phyloP scores from a whole-genome alignment of 352 stramenopile genomes.

The Phytophthora vignae region DNA sequence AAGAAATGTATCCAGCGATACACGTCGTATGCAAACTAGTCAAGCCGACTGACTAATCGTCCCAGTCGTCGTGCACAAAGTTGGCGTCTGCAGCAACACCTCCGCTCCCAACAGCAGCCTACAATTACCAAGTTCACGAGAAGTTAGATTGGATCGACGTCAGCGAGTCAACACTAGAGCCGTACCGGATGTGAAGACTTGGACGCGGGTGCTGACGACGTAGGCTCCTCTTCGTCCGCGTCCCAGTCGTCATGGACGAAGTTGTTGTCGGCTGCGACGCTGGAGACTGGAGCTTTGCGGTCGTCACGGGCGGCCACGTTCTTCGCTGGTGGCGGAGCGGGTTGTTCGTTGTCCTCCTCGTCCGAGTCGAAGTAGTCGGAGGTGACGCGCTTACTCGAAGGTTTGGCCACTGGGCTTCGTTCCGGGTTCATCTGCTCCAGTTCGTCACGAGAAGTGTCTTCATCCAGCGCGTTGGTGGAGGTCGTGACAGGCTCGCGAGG shows the following conservation, averaged over 20 bases:
- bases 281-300: conserved; percentile 20
- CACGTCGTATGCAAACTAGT: background rate
- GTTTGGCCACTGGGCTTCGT: background rate
- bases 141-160: background rate
- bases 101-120: conserved; percentile 27
- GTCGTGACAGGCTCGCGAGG: conserved; percentile 36
- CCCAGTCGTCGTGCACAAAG: conserved; percentile 77
- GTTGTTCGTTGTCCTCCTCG: conserved; percentile 47
- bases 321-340: conserved; percentile 13
- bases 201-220: background rate
- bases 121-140: conserved; percentile 1
- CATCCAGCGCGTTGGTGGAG: conserved; percentile 27
- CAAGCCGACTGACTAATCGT: conserved; percentile 35
- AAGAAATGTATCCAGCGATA: background rate
- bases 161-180: background rate
- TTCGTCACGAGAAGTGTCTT: conserved; percentile 20
- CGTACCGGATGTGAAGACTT: conserved; percentile 51
- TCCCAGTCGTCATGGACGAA: conserved; percentile 86
- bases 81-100: conserved; percentile 70
- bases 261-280: conserved; percentile 69
- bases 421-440: conserved; percentile 16
- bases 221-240: conserved; percentile 46
- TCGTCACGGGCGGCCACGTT: conserved; percentile 6
- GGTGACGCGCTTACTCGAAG: conserved; percentile 22
- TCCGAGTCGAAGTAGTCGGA: conserved; percentile 74